Conservation (phyloP, 805 yeast species). For the Candida ulmi region DNA sequence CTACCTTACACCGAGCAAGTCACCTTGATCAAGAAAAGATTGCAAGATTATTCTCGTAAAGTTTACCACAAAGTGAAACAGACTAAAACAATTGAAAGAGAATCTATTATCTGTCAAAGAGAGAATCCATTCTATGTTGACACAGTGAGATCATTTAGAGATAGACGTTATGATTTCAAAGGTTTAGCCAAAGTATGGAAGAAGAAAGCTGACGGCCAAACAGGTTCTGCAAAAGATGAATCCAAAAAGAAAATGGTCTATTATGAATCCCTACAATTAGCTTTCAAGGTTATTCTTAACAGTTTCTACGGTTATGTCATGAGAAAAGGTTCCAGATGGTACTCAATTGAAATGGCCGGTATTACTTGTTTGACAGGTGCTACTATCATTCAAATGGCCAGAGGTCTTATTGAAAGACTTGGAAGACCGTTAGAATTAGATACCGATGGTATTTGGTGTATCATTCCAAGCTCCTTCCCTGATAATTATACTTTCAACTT, state of each 20-base stretch:
- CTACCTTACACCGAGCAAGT: slow-evolving; percentile 76
- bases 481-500: slow-evolving; percentile 72
- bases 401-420: slow-evolving; percentile 81
- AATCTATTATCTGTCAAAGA: slow-evolving; percentile 92
- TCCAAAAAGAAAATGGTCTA: slow-evolving; percentile 91
- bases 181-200: slow-evolving; percentile 94
- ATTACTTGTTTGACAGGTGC: slow-evolving; percentile 98
- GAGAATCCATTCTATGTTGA: slow-evolving; percentile 96
- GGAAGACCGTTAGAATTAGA: slow-evolving; percentile 96
- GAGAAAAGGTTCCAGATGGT: slow-evolving; percentile 99
- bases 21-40: slow-evolving; percentile 61
- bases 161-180: slow-evolving; percentile 92
- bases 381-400: slow-evolving; percentile 95
- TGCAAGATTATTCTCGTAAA: slow-evolving; percentile 80
- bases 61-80: slow-evolving; percentile 77
- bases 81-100: slow-evolving; percentile 80
- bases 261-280: slow-evolving; percentile 92
- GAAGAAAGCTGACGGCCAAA: slow-evolving; percentile 58
- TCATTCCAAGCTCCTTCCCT: slow-evolving; percentile 87
- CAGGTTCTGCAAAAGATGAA: slow-evolving; percentile 66
- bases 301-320: slow-evolving; percentile 97
- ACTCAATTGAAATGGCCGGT: slow-evolving; percentile 99
- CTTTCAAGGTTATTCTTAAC: slow-evolving; percentile 93
- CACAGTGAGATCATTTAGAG: slow-evolving; percentile 92
- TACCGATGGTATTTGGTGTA: slow-evolving; percentile 99